Base-by-base conservation (phyloP, 2,329 filamentous ascomycete genomes). In the Neurospora sp. region DNA sequence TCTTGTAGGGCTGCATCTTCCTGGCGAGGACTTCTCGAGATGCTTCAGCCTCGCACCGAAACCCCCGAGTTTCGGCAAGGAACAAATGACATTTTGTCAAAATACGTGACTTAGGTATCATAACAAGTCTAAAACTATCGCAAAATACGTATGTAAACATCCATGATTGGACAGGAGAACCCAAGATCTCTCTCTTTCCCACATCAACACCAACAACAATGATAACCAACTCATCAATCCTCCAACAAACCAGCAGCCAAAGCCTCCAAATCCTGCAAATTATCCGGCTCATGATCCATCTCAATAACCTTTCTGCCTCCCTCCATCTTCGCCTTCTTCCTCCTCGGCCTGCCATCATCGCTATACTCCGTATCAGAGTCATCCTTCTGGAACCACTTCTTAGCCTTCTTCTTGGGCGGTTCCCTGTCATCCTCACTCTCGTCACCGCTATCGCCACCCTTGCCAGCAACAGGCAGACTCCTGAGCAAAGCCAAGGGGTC, bases 311-410 rank as follows among this genome's bases (percentile, higher is more conserved):
- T 85, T 76, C 83, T 84, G 77, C 84, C 82, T 69, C 82, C 82
- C 77, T 81, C 82, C 62, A 77, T 77, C 76, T 80, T 82, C 70
- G 79, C 78, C 76, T 80, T 81, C 77, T 81, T 83, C 84, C 91
- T 91, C 76, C 79, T 81, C 19, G 85, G 83, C 67, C 82, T 82
- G 71, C 74, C 77, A 23, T 72, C 73, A 67, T 80, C 80, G 68
- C 82, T 81, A 67, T 81, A 80, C 69, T 76, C 80, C 66, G 84
- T 83, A 67, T 84, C 83, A 15, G 84, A 85, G 1, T 85, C 86
- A 71, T 89, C 89, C 71, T 89, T 86, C 79, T 93, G 84, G 81
- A 93, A 93, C 90, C 90, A 92, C 80, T 93, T 93, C 87, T 91
- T 92, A 71, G 86, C 83, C 79, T 87, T 89, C 84, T 91, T 91